These are phyloP conservation scores for Linderina pennispora DNA, from an alignment of 192 early-diverging fungal genomes.

Conservation along the genomic window DNA sequence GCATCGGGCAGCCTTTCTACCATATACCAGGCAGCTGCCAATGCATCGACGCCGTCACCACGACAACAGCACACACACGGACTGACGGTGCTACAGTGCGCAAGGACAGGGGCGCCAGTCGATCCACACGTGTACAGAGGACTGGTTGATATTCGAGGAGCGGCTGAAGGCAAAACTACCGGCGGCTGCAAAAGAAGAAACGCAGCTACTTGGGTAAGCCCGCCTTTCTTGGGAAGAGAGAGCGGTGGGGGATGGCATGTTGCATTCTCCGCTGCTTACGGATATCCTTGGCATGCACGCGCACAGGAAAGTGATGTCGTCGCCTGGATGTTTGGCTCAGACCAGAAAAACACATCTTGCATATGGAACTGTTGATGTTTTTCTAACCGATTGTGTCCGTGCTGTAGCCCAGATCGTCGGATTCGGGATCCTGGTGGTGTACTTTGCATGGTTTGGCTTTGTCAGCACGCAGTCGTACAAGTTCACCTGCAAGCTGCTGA, in stretches of 20 bases:
- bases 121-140: slow-evolving; percentile 55
- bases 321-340: no score
- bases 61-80: slow-evolving; percentile 37
- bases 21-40: slow-evolving; percentile 30
- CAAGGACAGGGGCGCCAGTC: slow-evolving; percentile 25
- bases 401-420: slow-evolving; percentile 37
- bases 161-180: slow-evolving; percentile 66
- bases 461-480: slow-evolving; percentile 39
- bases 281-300: neutral
- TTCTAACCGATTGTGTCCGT: no score
- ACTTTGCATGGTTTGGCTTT: slow-evolving; percentile 47
- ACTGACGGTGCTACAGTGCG: slow-evolving; percentile 32
- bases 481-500: slow-evolving; percentile 42
- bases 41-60: slow-evolving; percentile 14
- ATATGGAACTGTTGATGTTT: no score
- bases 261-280: neutral
- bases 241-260: no score
- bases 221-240: no score
- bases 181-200: slow-evolving; percentile 56
- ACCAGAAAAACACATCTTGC: no score
- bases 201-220: slow-evolving; percentile 54
- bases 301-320: no score
- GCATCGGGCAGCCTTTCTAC: slow-evolving; percentile 10
- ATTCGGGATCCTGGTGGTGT: slow-evolving; percentile 40
- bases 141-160: slow-evolving; percentile 78